Conservation (phyloP, 345 rosid species). For the Kernera saxatilis region DNA sequence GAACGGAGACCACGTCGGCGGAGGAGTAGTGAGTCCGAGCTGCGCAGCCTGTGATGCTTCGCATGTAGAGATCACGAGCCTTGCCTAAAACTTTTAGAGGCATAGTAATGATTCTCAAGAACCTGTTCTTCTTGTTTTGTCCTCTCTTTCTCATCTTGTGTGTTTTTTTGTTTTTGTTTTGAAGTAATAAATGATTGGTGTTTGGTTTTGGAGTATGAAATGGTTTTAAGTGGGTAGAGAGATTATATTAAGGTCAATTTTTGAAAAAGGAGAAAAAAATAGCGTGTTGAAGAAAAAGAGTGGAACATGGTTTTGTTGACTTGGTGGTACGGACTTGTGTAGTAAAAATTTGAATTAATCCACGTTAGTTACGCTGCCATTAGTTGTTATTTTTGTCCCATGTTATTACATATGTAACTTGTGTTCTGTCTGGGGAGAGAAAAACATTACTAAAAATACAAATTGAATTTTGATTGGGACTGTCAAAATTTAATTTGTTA, state of each 20-base stretch:
- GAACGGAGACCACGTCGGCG: constrained; percentile 6
- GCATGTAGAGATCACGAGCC: constrained; percentile 69
- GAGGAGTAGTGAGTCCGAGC: constrained; percentile 30
- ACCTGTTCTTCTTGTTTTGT: constrained; percentile 35
- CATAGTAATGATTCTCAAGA: constrained; percentile 36
- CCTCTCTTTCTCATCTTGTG: constrained; percentile 13
- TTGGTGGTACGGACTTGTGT: constrained; percentile 7
- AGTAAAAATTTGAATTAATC: background rate
- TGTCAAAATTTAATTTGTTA: background rate
- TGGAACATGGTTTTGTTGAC: constrained; percentile 22
- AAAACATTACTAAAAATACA: no score
- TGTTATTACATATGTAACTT: background rate
- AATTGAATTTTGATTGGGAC: background rate
- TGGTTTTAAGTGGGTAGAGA: constrained; percentile 17
- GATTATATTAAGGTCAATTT: constrained; percentile 3
- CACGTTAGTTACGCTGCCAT: background rate
- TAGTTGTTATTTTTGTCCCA: background rate
- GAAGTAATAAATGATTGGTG: background rate
- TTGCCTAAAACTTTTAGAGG: constrained; percentile 46
- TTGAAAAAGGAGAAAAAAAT: background rate
- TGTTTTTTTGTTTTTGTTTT: background rate
- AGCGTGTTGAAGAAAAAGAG: constrained; percentile 21
- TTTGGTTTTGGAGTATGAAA: background rate
- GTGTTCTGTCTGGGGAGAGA: background rate
- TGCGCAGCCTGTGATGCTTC: constrained; percentile 49